Evolutionary conservation across 257 asterid species (phyloP), one percentile per base, ranked within the genome.

Genomic region (Plantago elongata): DNA sequence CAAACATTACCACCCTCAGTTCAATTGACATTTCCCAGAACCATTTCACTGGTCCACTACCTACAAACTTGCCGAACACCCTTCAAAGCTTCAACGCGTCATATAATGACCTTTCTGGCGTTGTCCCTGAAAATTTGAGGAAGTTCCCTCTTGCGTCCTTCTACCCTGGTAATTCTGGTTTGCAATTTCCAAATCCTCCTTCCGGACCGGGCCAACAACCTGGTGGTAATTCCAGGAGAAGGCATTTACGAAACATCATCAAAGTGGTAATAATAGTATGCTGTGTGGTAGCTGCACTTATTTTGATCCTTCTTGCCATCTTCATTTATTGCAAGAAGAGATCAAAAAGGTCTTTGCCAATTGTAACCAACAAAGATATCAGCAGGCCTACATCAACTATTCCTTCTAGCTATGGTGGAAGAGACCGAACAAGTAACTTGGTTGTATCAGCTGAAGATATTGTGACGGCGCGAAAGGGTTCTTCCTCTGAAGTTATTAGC

Each of bases 11-110:
- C 34, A 68, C 84, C 48, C 72, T 92, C 55, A 65, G 45, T 61
- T 69, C 81, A 5, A 63, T 92, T 9, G 94, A 89, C 62, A 38
- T 92, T 68, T 86, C 96, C 51, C 71, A 71, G 60, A 92, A 92
- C 73, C 78, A 69, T 68, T 89, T 92, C 67, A 68, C 81, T 0
- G 95, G 99, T 63, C 79, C 86, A 42, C 80, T 89, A 60, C 96
- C 97, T 5, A 73, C 61, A 18, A 83, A 87, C 74, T 69, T 81
- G 18, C 72, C 99, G 0, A 72, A 78, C 66, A 67, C 66, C 74
- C 94, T 92, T 63, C 83, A 77, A 63, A 80, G 82, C 75, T 82
- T 92, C 17, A 92, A 92, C 67, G 97, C 88, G 60, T 92, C 99
- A 1, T 74, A 72, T 60, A 89, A 92, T 71, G 83, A 83, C 67